Evolutionary conservation across 305 asterid species (phyloP).

Genomic region (Solanum aculeatissimum): DNA sequence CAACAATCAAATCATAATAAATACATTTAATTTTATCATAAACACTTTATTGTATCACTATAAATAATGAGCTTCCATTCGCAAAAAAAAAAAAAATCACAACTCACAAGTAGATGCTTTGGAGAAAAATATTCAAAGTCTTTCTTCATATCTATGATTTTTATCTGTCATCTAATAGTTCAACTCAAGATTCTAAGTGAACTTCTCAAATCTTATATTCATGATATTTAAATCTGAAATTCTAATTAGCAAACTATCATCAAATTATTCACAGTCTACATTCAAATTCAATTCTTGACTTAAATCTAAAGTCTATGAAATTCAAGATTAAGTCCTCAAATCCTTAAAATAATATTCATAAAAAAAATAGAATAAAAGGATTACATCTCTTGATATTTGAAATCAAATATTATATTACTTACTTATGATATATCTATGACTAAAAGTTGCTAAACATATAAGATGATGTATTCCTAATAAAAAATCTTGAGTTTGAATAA

Average conservation of each 20-base stretch:
- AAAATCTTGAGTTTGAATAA: background rate
- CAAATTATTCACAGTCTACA: no score
- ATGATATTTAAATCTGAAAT: no score
- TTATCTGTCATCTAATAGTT: no score
- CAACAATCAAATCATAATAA: background rate
- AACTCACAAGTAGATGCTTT: background rate
- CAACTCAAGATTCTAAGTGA: no score
- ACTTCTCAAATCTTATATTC: no score
- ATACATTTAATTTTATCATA: background rate
- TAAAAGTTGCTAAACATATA: background rate
- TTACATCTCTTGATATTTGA: background rate
- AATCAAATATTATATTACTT: background rate
- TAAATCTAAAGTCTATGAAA: background rate
- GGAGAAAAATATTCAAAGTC: background rate
- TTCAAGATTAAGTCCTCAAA: background rate
- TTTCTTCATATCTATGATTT: no score
- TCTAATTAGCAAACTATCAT: no score
- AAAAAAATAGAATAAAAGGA: background rate
- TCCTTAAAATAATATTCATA: background rate
- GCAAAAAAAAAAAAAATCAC: no score
- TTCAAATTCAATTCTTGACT: background rate
- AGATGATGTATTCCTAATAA: background rate
- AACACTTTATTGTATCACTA: background rate
- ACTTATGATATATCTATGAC: background rate
- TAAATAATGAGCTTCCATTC: background rate